A percentile compares a stretch with the other conserved stretches of the same genome.
phyloP scores from a whole-genome alignment of 2,329 filamentous ascomycete genomes.

The Atkinsonella texensis region DNA sequence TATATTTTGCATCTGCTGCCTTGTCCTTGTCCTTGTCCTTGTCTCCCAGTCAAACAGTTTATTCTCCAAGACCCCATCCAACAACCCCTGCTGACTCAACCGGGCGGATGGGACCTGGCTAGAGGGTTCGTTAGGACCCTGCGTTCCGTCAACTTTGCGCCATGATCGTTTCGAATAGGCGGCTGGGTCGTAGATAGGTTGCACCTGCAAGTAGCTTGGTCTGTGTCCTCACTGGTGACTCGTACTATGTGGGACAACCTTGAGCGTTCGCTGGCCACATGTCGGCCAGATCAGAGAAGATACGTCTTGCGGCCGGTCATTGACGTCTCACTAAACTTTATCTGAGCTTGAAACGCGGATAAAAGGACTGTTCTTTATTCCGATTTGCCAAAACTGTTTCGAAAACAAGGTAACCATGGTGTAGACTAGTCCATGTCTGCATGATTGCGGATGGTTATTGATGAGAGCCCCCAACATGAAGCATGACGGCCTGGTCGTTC shows the following conservation, averaged over 20 bases:
- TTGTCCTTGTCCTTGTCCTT: background rate
- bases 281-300: too few relatives aligned
- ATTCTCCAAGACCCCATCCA: background rate
- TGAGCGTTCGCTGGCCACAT: background rate
- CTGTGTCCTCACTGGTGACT: background rate
- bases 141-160: background rate
- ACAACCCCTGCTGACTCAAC: background rate
- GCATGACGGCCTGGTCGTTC: too few relatives aligned
- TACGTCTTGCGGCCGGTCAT: too few relatives aligned
- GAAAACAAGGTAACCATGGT: too few relatives aligned
- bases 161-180: background rate
- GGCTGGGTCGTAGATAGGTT: background rate
- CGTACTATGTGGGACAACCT: background rate
- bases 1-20: background rate
- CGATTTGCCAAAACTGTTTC: too few relatives aligned
- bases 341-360: too few relatives aligned
- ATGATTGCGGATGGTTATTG: too few relatives aligned
- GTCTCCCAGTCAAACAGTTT: background rate
- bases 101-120: background rate
- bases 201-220: background rate
- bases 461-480: too few relatives aligned
- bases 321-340: too few relatives aligned
- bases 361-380: too few relatives aligned
- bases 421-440: too few relatives aligned
- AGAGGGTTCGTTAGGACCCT: conserved; percentile 1